Conservation (phyloP, 805 yeast genomes). For the Tanozyma kutaoensis region DNA sequence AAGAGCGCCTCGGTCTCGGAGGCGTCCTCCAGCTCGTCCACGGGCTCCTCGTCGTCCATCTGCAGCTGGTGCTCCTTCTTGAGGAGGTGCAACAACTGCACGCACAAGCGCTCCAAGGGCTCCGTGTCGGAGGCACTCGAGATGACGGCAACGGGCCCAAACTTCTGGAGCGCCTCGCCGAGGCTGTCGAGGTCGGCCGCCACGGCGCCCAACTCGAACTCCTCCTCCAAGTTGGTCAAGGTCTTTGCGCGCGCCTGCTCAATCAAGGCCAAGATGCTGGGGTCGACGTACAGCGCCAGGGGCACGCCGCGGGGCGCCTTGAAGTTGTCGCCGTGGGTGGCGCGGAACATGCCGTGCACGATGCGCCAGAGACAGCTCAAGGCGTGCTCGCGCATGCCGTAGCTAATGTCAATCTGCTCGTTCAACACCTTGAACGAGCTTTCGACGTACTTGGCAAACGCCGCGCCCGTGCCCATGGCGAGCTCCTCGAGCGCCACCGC, state of each 20-base stretch:
- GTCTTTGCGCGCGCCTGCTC: slow-evolving; percentile 57
- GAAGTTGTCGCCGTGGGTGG: slow-evolving; percentile 32
- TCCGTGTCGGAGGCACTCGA: slow-evolving; percentile 41
- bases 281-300: slow-evolving; percentile 44
- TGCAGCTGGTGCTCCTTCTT: slow-evolving; percentile 81
- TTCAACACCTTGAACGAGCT: slow-evolving; percentile 47
- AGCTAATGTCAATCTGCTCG: slow-evolving; percentile 72
- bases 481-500: slow-evolving; percentile 80
- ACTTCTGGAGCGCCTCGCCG: slow-evolving; percentile 49
- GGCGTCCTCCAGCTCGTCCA: slow-evolving; percentile 36
- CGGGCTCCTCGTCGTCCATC: slow-evolving; percentile 51
- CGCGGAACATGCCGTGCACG: slow-evolving; percentile 52
- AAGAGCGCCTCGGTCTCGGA: slow-evolving; percentile 48
- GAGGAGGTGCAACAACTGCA: slow-evolving; percentile 57
- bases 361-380: slow-evolving; percentile 74
- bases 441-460: slow-evolving; percentile 68
- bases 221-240: slow-evolving; percentile 52
- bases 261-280: slow-evolving; percentile 43
- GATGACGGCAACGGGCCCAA: slow-evolving; percentile 65
- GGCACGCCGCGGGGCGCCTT: slow-evolving; percentile 54
- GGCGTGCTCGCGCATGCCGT: slow-evolving; percentile 85
- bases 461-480: slow-evolving; percentile 75
- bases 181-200: slow-evolving; percentile 64
- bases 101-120: slow-evolving; percentile 52
- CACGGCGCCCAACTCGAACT: slow-evolving; percentile 75